A percentile compares a stretch with the other conserved stretches of the same genome.
phyloP scores from a whole-genome alignment of 148 eudicot genomes.

The Rhododendron vialii region DNA sequence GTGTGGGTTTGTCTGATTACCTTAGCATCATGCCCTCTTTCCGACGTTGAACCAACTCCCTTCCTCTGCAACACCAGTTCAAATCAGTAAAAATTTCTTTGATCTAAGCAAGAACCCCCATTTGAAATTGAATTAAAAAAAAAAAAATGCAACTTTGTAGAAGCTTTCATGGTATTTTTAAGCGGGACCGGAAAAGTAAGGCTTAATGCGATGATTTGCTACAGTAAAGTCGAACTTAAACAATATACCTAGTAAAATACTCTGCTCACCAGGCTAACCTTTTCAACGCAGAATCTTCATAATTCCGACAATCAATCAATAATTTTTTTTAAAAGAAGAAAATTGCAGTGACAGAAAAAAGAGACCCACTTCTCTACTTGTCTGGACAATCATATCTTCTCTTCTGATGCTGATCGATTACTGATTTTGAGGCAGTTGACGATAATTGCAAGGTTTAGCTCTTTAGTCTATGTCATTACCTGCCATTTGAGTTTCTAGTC shows the following conservation, averaged over 20 bases:
- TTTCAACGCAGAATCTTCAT: background rate
- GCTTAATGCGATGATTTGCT: background rate
- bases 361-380: slow-evolving; percentile 13
- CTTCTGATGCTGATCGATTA: slow-evolving; percentile 27
- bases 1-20: slow-evolving; percentile 19
- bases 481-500: slow-evolving; percentile 6
- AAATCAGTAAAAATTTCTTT: background rate
- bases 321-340: background rate
- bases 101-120: background rate
- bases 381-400: slow-evolving; percentile 11
- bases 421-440: slow-evolving; percentile 16
- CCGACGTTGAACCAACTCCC: slow-evolving; percentile 70
- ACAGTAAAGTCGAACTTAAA: background rate
- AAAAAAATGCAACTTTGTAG: background rate
- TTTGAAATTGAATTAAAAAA: background rate
- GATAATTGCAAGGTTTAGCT: background rate
- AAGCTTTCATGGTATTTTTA: background rate
- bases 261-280: background rate
- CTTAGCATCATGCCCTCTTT: slow-evolving; percentile 81
- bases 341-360: slow-evolving; percentile 9
- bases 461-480: background rate
- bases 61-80: slow-evolving; percentile 45
- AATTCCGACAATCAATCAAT: slow-evolving; percentile 8
- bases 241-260: background rate
- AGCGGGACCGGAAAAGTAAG: background rate